phyloP scores from a whole-genome alignment of 2,329 filamentous ascomycete genomes.

The Cyphellophora attinorum region DNA sequence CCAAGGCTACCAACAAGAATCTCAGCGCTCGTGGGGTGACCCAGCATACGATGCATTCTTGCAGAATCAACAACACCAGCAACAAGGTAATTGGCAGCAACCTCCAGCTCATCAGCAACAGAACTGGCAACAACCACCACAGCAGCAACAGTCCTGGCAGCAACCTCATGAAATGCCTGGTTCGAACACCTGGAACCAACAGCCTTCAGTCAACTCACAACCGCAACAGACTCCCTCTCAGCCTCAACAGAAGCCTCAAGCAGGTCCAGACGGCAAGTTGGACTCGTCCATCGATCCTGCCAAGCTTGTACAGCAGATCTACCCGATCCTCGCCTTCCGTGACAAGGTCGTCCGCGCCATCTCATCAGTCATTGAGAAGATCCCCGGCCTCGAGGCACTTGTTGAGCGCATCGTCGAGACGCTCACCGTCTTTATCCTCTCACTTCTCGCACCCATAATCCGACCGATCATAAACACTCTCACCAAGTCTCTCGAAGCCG shows the following conservation, averaged over 20 bases:
- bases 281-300: slow-evolving; percentile 59
- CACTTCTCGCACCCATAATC: slow-evolving; percentile 82
- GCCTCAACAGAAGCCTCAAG: slow-evolving; percentile 8
- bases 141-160: slow-evolving; percentile 8
- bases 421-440: slow-evolving; percentile 82
- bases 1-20: slow-evolving; percentile 8
- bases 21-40: slow-evolving; percentile 4
- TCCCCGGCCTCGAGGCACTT: slow-evolving; percentile 79
- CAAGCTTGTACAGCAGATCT: slow-evolving; percentile 71
- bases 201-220: background rate
- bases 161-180: slow-evolving; percentile 1
- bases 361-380: slow-evolving; percentile 75
- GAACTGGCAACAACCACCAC: slow-evolving; percentile 4
- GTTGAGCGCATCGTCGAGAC: slow-evolving; percentile 91
- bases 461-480: slow-evolving; percentile 83
- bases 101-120: slow-evolving; percentile 5
- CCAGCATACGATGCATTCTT: slow-evolving; percentile 3
- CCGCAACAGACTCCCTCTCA: slow-evolving; percentile 1
- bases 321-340: slow-evolving; percentile 86
- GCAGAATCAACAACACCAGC: slow-evolving; percentile 4
- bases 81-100: slow-evolving; percentile 14
- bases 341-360: slow-evolving; percentile 89
- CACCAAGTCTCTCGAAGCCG: slow-evolving; percentile 73
- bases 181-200: slow-evolving; percentile 1
- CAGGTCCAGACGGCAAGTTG: slow-evolving; percentile 58